These are phyloP conservation scores for Dalbergia oliveri DNA, from an alignment of 306 rosid species.

Conservation along the genomic window DNA sequence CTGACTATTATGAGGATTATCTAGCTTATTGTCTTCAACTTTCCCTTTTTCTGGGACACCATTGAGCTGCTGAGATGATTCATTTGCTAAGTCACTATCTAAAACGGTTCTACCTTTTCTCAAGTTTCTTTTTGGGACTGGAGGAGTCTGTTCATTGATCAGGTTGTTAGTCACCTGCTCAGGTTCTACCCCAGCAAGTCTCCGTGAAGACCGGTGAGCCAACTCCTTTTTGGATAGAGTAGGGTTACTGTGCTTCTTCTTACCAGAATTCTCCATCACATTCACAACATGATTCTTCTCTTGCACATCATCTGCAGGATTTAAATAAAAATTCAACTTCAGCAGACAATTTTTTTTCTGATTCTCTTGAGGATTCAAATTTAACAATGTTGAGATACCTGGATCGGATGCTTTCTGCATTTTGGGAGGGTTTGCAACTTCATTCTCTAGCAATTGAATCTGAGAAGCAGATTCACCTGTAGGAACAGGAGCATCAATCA, in stretches of 20 bases:
- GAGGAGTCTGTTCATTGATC: constrained; percentile 49
- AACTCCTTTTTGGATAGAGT: constrained; percentile 51
- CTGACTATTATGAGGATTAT: constrained; percentile 31
- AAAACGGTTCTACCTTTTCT: constrained; percentile 38
- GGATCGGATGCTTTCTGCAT: constrained; percentile 42
- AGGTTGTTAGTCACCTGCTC: constrained; percentile 45
- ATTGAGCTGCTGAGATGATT: constrained; percentile 39
- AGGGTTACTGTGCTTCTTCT: constrained; percentile 25
- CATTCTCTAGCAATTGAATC: constrained; percentile 49
- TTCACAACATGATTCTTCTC: constrained; percentile 40
- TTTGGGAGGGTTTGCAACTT: constrained; percentile 42
- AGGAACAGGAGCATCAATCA: constrained; percentile 39
- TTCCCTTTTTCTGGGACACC: constrained; percentile 42
- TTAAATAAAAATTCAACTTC: constrained; percentile 40
- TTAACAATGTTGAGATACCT: constrained; percentile 30
- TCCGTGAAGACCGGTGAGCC: constrained; percentile 63
- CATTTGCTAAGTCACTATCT: constrained; percentile 45
- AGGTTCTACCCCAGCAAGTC: constrained; percentile 68
- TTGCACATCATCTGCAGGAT: constrained; percentile 46
- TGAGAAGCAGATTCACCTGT: constrained; percentile 42
- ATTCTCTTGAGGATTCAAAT: constrained; percentile 35
- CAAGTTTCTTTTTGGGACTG: constrained; percentile 47
- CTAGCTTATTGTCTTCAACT: constrained; percentile 33
- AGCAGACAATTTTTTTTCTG: constrained; percentile 34
- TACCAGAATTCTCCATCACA: constrained; percentile 14